Evolutionary conservation across 2,329 filamentous ascomycete genomes (phyloP).

Genomic region (Aspergillus intermedius): DNA sequence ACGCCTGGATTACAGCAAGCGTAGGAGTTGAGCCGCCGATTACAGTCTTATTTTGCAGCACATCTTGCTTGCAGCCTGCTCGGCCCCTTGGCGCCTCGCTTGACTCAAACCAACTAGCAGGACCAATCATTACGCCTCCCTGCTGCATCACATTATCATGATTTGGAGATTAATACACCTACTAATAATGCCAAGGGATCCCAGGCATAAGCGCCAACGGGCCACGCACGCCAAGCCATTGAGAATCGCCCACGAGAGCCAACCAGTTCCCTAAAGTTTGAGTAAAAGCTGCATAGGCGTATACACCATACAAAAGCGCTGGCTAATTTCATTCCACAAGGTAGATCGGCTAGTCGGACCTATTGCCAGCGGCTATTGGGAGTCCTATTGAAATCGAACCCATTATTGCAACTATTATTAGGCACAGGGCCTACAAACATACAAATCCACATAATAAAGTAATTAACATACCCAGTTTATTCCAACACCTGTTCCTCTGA

Average conservation of each 20-base stretch:
- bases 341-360: neutral
- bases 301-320: neutral
- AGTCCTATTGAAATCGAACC: neutral
- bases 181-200: neutral
- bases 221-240: neutral
- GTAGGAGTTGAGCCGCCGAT: too few species aligned
- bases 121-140: neutral
- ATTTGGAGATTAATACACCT: neutral
- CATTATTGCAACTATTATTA: neutral
- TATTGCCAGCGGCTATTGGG: neutral
- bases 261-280: neutral
- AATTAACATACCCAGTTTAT: neutral
- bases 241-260: neutral
- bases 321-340: neutral
- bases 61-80: neutral
- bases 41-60: neutral
- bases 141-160: neutral
- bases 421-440: too few species aligned
- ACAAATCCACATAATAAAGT: too few species aligned
- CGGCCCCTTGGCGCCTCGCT: neutral
- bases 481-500: neutral
- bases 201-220: neutral
- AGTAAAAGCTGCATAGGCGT: neutral
- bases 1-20: conserved; percentile 10
- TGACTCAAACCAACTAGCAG: neutral